phyloP scores from a whole-genome alignment of 257 asterid genomes.

The Solanum rostratum region DNA sequence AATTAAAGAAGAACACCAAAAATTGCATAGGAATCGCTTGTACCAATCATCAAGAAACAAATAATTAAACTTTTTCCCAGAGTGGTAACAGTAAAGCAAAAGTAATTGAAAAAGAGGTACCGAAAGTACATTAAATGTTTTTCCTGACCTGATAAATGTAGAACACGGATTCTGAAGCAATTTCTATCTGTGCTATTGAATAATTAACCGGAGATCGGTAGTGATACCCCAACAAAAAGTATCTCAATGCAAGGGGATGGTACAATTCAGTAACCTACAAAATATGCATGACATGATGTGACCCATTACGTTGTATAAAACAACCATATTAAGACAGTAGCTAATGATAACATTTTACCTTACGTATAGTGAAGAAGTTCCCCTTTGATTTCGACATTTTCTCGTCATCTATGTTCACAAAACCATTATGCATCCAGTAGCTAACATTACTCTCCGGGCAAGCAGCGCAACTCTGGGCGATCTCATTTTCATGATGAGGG shows the following conservation, averaged over 20 bases:
- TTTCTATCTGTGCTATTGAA: slow-evolving; percentile 57
- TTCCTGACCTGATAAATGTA: slow-evolving; percentile 58
- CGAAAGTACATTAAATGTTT: background rate
- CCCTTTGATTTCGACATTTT: slow-evolving; percentile 85
- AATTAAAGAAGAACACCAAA: background rate
- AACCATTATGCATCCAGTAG: slow-evolving; percentile 86
- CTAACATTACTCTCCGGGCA: slow-evolving; percentile 64
- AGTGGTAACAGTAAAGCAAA: background rate
- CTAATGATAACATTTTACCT: slow-evolving; percentile 29
- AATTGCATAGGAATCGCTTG: background rate
- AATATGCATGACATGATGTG: background rate
- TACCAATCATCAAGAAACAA: background rate
- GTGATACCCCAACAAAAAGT: slow-evolving; percentile 72
- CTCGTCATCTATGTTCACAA: slow-evolving; percentile 65
- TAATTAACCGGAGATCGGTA: slow-evolving; percentile 84
- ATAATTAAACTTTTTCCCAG: background rate
- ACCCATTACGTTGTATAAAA: background rate
- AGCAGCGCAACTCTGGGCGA: slow-evolving; percentile 91
- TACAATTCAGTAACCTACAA: slow-evolving; percentile 58
- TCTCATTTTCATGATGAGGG: slow-evolving; percentile 89
- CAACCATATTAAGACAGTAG: background rate
- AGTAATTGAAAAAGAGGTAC: background rate
- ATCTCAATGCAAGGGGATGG: slow-evolving; percentile 85
- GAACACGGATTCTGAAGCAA: slow-evolving; percentile 68
- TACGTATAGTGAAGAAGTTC: slow-evolving; percentile 79